Evolutionary conservation across 306 rosid genomes (phyloP), one percentile per base, ranked within the genome.

Genomic region (Cucurbita maxima): DNA sequence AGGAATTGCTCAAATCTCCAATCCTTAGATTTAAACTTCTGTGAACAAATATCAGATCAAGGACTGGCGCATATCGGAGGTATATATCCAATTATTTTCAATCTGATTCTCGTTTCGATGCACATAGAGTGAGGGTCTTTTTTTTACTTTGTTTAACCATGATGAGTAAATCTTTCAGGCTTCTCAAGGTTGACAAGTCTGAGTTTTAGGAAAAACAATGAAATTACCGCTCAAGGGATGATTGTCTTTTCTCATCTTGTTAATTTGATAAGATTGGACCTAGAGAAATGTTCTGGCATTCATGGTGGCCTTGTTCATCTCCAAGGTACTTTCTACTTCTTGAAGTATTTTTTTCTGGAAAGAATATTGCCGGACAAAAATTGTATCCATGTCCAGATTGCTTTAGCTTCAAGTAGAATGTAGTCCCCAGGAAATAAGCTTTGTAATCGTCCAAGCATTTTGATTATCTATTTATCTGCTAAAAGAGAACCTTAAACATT

Each of bases 201-300:
- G 82, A 94, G 96, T 86, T 86, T 94, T 82, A 85, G 86, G 87
- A 85, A 92, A 86, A 94, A 90, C 85, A 81, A 74, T 79, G 85
- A 82, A 76, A 89, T 94, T 72, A 87, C 98, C 73, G 84, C 96
- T 75, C 81, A 86, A 78, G 97, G 98, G 73, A 90, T 94, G 94
- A 85, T 80, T 71, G 79, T 79, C 75, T 81, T 94, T 69, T 78
- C 90, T 66, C 73, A 86, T 76, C 84, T 90, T 72, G 85, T 82
- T 44, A 85, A 85, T 81, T 76, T 94, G 92, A 85, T 83, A 83
- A 85, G 88, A 86, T 85, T 94, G 95, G 98, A 94, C 82, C 74
- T 90, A 80, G 97, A 90, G 87, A 91, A 89, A 86, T 94, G 97
- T 77, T 95, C 97, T 74, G 84, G 82, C 78, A 86, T 94, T 79